Base-by-base conservation (phyloP, 2,329 filamentous ascomycete species). In the Talaromyces islandicus region DNA sequence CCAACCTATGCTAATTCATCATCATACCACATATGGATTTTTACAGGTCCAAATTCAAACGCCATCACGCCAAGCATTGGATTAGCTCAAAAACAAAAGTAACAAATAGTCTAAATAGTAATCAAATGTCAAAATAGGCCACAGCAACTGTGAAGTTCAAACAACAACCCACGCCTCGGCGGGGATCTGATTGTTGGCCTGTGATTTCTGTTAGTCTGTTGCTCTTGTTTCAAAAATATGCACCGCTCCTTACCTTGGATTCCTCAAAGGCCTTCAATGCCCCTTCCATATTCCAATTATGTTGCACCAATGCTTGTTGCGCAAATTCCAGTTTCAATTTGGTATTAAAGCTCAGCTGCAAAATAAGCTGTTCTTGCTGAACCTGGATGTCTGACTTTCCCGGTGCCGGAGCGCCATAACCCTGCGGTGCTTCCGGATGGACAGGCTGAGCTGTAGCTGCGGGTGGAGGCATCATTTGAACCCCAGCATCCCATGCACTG, bases 311-410 rank as follows among this genome's bases (percentile, higher is more conserved):
- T 68, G 93, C 97, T 80, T 95, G 84, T 66, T 88, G 84, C 1
- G 92, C 89, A 71, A 89, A 96, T 61, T 89, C 81, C 10, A 87
- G 75, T 9, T 85, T 94, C 86, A 99, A 91, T 60, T 87, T 85
- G 1, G 92, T 96, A 68, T 86, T 86, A 64, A 85, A 86, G 64
- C 86, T 88, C 57, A 97, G 82, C 70, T 94, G 87, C 21, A 79
- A 67, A 24, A 86, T 78, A 70, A 96, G 80, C 77, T 92, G 85
- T 64, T 88, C 84, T 66, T 89, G 84, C 65, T 89, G 84, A 51
- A 83, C 77, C 38, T 81, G 77, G n/a, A 78, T 75, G 43, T 78
- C 76, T 17, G 75, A 64, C 63, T 80, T 80, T n/a, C 77, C 77
- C 32, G 75, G 73, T 10, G 63, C 69, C 53, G 77, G 70, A 59